These are phyloP conservation scores for Nothophaeocryptopus gaeumannii DNA, from an alignment of 2,329 filamentous ascomycete species.

Conservation along the genomic window DNA sequence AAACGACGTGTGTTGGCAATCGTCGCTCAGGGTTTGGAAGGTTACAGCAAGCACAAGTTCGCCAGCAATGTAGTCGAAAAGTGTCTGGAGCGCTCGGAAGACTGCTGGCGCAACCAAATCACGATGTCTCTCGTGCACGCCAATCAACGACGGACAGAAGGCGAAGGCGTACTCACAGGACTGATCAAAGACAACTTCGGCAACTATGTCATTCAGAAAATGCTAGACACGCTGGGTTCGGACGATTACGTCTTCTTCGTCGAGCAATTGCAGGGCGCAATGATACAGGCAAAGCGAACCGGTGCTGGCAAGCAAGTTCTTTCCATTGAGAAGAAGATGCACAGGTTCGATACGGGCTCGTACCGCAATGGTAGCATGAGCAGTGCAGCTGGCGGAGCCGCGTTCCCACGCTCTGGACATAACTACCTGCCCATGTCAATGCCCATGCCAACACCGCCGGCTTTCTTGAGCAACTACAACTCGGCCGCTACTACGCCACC, in stretches of 20 bases:
- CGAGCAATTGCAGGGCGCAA: slow-evolving; percentile 43
- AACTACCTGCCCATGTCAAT: slow-evolving; percentile 14
- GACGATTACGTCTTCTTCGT: slow-evolving; percentile 44
- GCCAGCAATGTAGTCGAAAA: slow-evolving; percentile 97
- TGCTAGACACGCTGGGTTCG: slow-evolving; percentile 54
- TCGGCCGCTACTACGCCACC: slow-evolving; percentile 31
- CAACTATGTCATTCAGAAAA: slow-evolving; percentile 94
- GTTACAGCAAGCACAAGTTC: slow-evolving; percentile 89
- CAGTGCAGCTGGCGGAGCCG: slow-evolving; percentile 1
- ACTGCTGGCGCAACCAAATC: slow-evolving; percentile 68
- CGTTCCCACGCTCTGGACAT: background rate
- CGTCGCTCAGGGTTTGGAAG: slow-evolving; percentile 68
- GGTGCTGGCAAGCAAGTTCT: slow-evolving; percentile 45
- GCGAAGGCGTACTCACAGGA: slow-evolving; percentile 66
- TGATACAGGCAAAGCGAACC: slow-evolving; percentile 44
- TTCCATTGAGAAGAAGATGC: slow-evolving; percentile 51
- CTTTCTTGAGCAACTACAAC: slow-evolving; percentile 26
- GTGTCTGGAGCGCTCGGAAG: slow-evolving; percentile 71
- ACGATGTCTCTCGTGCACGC: slow-evolving; percentile 58
- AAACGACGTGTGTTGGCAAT: slow-evolving; percentile 68
- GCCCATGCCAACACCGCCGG: slow-evolving; percentile 11
- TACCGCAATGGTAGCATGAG: slow-evolving; percentile 16
- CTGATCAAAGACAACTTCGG: slow-evolving; percentile 90
- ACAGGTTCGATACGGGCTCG: slow-evolving; percentile 36
- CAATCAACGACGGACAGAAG: slow-evolving; percentile 47